These are phyloP conservation scores for Diplotaxis tenuifolia DNA, from an alignment of 345 rosid genomes.

Conservation along the genomic window DNA sequence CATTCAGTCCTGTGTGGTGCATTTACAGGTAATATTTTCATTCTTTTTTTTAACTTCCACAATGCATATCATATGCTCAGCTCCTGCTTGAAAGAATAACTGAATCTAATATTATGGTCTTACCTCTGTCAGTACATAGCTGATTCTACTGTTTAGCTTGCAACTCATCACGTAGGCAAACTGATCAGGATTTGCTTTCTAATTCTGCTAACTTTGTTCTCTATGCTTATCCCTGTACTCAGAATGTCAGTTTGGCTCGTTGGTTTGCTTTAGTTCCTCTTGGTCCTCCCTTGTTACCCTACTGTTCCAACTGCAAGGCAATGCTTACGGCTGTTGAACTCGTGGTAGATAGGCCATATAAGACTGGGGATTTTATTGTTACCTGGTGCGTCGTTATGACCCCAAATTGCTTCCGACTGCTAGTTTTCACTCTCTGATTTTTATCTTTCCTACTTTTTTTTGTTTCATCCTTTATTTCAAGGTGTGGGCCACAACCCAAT, in stretches of 20 bases:
- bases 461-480: slow-evolving; percentile 28
- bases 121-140: too few species aligned
- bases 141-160: slow-evolving; percentile 10
- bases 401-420: too few species aligned
- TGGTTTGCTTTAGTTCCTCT: slow-evolving; percentile 97
- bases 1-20: slow-evolving; percentile 95
- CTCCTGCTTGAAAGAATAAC: neutral
- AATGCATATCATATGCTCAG: too few species aligned
- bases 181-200: slow-evolving; percentile 6
- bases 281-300: slow-evolving; percentile 92
- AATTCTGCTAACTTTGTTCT: neutral
- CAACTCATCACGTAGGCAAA: neutral
- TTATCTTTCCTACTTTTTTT: slow-evolving; percentile 16
- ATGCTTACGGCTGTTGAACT: slow-evolving; percentile 82
- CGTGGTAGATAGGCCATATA: slow-evolving; percentile 77
- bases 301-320: slow-evolving; percentile 87
- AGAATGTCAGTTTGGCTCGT: slow-evolving; percentile 81
- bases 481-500: slow-evolving; percentile 99
- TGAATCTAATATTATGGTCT: neutral
- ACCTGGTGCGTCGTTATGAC: slow-evolving; percentile 79
- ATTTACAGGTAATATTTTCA: slow-evolving; percentile 42
- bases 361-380: slow-evolving; percentile 80
- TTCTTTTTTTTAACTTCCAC: neutral
- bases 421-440: slow-evolving; percentile 27
- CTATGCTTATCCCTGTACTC: too few species aligned